Conservation (phyloP, 2,329 filamentous ascomycete genomes). For the Fusarium euwallaceae region DNA sequence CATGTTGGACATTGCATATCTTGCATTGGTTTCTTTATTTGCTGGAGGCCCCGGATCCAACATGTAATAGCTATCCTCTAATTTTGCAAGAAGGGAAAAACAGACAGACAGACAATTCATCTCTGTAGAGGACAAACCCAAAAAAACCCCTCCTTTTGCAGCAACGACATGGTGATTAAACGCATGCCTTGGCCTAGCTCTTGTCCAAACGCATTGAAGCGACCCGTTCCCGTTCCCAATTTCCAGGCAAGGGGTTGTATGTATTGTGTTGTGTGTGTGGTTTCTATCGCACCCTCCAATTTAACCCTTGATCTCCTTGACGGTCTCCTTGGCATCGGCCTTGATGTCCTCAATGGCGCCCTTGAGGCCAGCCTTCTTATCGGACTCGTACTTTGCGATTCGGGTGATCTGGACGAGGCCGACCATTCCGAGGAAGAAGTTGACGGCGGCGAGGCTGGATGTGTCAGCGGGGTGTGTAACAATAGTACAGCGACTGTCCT, state of each 20-base stretch:
- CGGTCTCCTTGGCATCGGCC: constrained; percentile 54
- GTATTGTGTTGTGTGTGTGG: background rate
- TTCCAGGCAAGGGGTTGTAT: constrained; percentile 23
- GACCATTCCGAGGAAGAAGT: constrained; percentile 96
- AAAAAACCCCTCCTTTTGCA: constrained; percentile 15
- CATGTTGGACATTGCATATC: background rate
- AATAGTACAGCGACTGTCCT: no score
- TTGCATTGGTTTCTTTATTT: constrained; percentile 28
- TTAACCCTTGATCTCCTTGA: constrained; percentile 45
- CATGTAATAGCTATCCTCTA: constrained; percentile 13
- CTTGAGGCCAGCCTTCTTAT: constrained; percentile 65
- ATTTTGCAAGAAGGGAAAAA: constrained; percentile 11
- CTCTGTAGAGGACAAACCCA: constrained; percentile 7
- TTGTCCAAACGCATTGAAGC: constrained; percentile 1
- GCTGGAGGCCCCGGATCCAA: constrained; percentile 6
- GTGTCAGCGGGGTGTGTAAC: background rate
- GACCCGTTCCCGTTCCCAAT: background rate
- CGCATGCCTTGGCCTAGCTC: background rate
- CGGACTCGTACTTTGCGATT: constrained; percentile 76
- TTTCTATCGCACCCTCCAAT: background rate
- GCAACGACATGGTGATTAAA: constrained; percentile 6
- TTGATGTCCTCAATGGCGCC: constrained; percentile 57
- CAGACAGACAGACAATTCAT: constrained; percentile 6
- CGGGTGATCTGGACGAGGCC: constrained; percentile 85
- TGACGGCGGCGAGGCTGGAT: constrained; percentile 86